These are phyloP conservation scores for Russula vinacea DNA, from an alignment of 768 basidiomycete genomes.

Conservation along the genomic window DNA sequence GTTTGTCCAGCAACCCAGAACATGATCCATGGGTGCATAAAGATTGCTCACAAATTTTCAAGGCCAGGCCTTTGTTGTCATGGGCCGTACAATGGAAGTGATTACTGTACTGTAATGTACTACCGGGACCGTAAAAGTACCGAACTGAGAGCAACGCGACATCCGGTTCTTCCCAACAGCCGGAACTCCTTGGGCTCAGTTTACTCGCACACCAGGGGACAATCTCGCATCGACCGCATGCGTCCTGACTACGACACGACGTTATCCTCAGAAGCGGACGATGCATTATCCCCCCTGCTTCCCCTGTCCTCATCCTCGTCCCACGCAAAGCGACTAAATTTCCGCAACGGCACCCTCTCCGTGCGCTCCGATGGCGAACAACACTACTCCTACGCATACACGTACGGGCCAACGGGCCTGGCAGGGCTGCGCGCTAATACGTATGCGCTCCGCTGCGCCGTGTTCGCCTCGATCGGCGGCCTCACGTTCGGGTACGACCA, in stretches of 20 bases:
- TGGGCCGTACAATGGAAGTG: too few relatives aligned
- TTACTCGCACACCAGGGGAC: background rate
- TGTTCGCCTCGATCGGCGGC: conserved; percentile 75
- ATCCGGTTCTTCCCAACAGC: background rate
- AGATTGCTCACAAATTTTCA: too few relatives aligned
- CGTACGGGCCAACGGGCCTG: conserved; percentile 70
- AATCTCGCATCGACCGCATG: conserved; percentile 1
- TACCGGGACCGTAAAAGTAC: too few relatives aligned
- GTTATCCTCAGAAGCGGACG: conserved; percentile 13
- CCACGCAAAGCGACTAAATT: background rate
- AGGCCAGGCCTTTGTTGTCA: too few relatives aligned
- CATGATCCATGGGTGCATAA: background rate
- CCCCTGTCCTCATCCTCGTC: conserved; percentile 1
- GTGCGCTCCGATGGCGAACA: conserved; percentile 26
- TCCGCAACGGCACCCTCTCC: conserved; percentile 26
- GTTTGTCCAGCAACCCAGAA: background rate
- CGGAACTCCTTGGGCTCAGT: background rate
- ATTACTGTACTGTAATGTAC: too few relatives aligned
- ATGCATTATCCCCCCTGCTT: conserved; percentile 22
- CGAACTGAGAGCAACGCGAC: too few relatives aligned
- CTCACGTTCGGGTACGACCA: conserved; percentile 82
- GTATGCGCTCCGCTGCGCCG: conserved; percentile 62
- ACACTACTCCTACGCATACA: conserved; percentile 62
- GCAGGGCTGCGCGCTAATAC: conserved; percentile 61
- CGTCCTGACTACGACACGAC: conserved; percentile 5